Conservation (phyloP, 2,329 filamentous ascomycete genomes). For the Tolypocladium guangdongense region DNA sequence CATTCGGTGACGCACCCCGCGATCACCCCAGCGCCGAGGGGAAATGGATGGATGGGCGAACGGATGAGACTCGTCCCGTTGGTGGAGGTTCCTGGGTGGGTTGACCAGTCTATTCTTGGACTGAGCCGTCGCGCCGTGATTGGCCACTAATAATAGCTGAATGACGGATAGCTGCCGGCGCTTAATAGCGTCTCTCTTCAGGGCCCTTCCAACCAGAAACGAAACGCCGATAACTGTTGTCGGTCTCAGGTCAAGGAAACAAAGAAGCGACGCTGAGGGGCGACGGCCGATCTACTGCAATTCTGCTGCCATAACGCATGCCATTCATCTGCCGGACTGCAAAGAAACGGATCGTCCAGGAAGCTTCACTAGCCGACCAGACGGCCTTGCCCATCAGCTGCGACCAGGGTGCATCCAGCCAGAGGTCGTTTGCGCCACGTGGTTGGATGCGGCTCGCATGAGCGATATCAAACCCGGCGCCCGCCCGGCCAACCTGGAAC, state of each 20-base stretch:
- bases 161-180: slow-evolving; percentile 2
- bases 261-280: too few relatives aligned
- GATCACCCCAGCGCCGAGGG: background rate
- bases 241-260: background rate
- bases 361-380: background rate
- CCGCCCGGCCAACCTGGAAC: background rate
- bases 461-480: background rate
- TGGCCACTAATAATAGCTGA: slow-evolving; percentile 2
- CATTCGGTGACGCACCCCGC: background rate
- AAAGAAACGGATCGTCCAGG: background rate
- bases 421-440: background rate
- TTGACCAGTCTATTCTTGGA: background rate
- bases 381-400: background rate
- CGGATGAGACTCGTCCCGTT: background rate
- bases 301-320: background rate
- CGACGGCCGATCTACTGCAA: background rate
- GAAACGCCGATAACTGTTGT: background rate
- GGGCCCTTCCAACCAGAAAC: background rate
- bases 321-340: background rate
- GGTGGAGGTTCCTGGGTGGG: background rate
- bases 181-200: slow-evolving; percentile 3
- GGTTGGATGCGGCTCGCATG: background rate
- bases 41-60: background rate
- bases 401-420: too few relatives aligned
- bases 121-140: background rate